A percentile compares a stretch with the other conserved stretches of the same genome.
Conservation (phyloP, 192 early-diverging fungal species). For the Obelidium mucronatum region DNA sequence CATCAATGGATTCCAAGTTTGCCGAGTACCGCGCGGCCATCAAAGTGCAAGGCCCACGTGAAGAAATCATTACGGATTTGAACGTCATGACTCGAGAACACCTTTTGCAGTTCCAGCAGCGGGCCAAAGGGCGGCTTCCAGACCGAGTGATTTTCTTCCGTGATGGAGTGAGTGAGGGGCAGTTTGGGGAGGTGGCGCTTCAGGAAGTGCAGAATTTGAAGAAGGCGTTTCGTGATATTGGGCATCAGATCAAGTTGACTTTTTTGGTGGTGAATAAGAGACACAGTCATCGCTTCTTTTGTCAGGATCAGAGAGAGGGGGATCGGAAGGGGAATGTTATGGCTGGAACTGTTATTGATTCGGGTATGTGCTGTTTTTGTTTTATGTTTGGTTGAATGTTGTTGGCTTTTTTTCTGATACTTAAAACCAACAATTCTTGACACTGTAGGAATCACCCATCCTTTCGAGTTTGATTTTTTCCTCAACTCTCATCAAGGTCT, state of each 20-base stretch:
- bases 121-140: slow-evolving; percentile 44
- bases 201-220: slow-evolving; percentile 59
- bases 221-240: slow-evolving; percentile 39
- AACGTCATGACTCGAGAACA: slow-evolving; percentile 46
- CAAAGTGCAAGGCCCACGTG: slow-evolving; percentile 49
- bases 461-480: slow-evolving; percentile 86
- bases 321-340: slow-evolving; percentile 82
- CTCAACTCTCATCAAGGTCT: slow-evolving; percentile 85
- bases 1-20: slow-evolving; percentile 43
- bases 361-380: slow-evolving; percentile 40
- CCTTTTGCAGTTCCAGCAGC: slow-evolving; percentile 44
- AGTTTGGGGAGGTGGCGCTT: slow-evolving; percentile 61
- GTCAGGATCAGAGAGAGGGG: slow-evolving; percentile 56
- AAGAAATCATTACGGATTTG: slow-evolving; percentile 56
- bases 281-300: slow-evolving; percentile 76
- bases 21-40: slow-evolving; percentile 48
- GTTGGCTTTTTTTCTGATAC: slow-evolving; percentile 25
- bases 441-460: slow-evolving; percentile 68
- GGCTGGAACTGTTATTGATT: slow-evolving; percentile 77
- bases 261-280: slow-evolving; percentile 64
- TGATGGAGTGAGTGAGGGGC: slow-evolving; percentile 71
- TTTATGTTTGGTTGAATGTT: background rate
- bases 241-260: slow-evolving; percentile 47
- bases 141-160: slow-evolving; percentile 65
- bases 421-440: slow-evolving; percentile 57